phyloP scores from a whole-genome alignment of 192 early-diverging fungal species.

The Martensiomyces pterosporus region DNA sequence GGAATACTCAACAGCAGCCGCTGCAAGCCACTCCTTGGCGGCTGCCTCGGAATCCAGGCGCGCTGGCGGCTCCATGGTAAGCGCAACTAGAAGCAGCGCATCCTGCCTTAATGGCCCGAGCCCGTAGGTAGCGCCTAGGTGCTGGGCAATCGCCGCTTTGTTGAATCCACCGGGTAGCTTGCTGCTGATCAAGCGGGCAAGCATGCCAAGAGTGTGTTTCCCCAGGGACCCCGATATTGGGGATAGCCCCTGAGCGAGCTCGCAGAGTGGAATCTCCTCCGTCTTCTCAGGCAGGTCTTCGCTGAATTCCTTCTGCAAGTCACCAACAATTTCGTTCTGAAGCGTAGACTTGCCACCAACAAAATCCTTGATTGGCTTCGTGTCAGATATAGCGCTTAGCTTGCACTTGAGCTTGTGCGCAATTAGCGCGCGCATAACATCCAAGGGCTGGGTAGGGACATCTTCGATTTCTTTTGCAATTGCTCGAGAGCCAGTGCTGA shows the following conservation, averaged over 20 bases:
- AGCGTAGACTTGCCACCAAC: slow-evolving; percentile 95
- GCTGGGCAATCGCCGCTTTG: slow-evolving; percentile 69
- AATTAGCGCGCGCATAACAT: slow-evolving; percentile 74
- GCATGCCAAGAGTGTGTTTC: slow-evolving; percentile 69
- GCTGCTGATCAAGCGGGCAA: slow-evolving; percentile 74
- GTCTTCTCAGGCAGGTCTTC: slow-evolving; percentile 81
- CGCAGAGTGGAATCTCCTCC: slow-evolving; percentile 83
- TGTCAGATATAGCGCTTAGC: slow-evolving; percentile 62
- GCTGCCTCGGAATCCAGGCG: slow-evolving; percentile 72
- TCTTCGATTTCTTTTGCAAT: slow-evolving; percentile 48
- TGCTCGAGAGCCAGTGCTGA: too few relatives aligned
- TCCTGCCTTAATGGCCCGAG: slow-evolving; percentile 72
- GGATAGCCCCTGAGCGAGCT: slow-evolving; percentile 67
- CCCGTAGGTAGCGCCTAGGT: slow-evolving; percentile 68
- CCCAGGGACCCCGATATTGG: slow-evolving; percentile 66
- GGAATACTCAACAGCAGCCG: slow-evolving; percentile 67
- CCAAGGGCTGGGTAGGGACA: slow-evolving; percentile 69
- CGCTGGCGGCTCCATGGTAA: slow-evolving; percentile 76
- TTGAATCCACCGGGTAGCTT: slow-evolving; percentile 94
- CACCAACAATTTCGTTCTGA: slow-evolving; percentile 95
- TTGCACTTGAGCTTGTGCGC: slow-evolving; percentile 90
- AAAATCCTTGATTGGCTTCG: slow-evolving; percentile 73
- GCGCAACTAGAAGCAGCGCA: slow-evolving; percentile 69
- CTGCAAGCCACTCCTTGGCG: slow-evolving; percentile 76
- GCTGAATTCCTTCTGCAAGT: slow-evolving; percentile 88